phyloP scores from a whole-genome alignment of 2,329 filamentous ascomycete genomes.

The Mycocentrospora acerina region DNA sequence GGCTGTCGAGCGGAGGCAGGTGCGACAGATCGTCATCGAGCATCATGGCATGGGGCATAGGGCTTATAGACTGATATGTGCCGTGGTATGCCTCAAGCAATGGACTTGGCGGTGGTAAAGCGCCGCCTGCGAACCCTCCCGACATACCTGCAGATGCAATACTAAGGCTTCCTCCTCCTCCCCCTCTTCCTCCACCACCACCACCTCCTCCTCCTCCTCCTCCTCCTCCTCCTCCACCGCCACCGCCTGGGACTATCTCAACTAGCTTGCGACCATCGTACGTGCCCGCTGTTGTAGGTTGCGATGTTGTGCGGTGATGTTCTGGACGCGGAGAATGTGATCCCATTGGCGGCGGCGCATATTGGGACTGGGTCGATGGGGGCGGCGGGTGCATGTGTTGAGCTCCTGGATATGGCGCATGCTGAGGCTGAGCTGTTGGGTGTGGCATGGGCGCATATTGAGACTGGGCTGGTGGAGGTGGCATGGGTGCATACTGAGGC shows the following conservation, averaged over 20 bases:
- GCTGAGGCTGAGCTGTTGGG: constrained; percentile 25
- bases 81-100: constrained; percentile 90
- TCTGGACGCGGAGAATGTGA: constrained; percentile 26
- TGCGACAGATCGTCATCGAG: constrained; percentile 57
- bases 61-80: constrained; percentile 91
- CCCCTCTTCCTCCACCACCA: constrained; percentile 49
- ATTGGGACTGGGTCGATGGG: constrained; percentile 16
- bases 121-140: constrained; percentile 25
- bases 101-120: constrained; percentile 72
- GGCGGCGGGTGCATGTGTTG: constrained; percentile 15
- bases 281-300: constrained; percentile 16
- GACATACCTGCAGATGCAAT: constrained; percentile 37
- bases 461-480: too few relatives aligned
- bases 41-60: constrained; percentile 81
- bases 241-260: constrained; percentile 46
- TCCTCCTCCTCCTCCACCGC: constrained; percentile 25
- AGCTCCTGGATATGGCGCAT: background rate
- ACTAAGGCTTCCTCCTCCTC: constrained; percentile 48
- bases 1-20: constrained; percentile 36
- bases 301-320: constrained; percentile 26
- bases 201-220: constrained; percentile 39
- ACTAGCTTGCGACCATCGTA: constrained; percentile 42
- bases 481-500: constrained; percentile 47
- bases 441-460: constrained; percentile 30
- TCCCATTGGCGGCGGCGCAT: constrained; percentile 38